Evolutionary conservation across 139 green algal species (phyloP).

Genomic region (Pseudopediastrum boryanum): DNA sequence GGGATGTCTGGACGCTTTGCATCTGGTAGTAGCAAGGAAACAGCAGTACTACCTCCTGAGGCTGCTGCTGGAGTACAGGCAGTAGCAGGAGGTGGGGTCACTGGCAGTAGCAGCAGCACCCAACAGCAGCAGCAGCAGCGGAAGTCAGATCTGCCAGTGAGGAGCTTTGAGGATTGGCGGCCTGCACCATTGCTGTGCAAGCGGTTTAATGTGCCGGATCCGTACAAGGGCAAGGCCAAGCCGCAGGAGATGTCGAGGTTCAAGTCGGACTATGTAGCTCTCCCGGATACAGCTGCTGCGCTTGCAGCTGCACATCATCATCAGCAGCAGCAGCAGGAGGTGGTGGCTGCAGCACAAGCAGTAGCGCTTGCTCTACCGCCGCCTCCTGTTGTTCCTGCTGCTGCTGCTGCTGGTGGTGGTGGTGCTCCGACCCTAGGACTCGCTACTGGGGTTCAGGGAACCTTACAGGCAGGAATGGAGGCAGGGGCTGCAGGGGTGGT

Average conservation of each 20-base stretch:
- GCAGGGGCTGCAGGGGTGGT: neutral
- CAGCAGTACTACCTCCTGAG: constrained; percentile 43
- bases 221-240: constrained; percentile 61
- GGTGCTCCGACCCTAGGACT: neutral
- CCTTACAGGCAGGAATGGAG: constrained; percentile 10
- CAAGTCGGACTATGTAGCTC: constrained; percentile 63
- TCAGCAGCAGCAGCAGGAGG: constrained; percentile 13
- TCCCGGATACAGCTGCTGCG: constrained; percentile 64
- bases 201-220: constrained; percentile 90
- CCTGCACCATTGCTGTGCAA: constrained; percentile 91
- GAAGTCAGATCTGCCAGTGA: constrained; percentile 38
- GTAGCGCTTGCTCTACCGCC: neutral
- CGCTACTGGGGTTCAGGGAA: neutral
- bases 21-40: constrained; percentile 36
- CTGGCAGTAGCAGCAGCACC: constrained; percentile 3
- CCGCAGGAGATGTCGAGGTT: constrained; percentile 51
- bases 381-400: constrained; percentile 22
- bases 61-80: constrained; percentile 33
- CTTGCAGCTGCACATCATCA: constrained; percentile 9
- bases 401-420: constrained; percentile 9
- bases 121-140: constrained; percentile 4
- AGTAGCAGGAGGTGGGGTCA: neutral
- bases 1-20: constrained; percentile 48
- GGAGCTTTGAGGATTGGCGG: constrained; percentile 81
- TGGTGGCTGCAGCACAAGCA: neutral